Percentiles rank a stretch among this genome's conserved stretches.
Evolutionary conservation across 164 flowering plant genomes (phyloP).

Genomic region (Magnolia officinalis): DNA sequence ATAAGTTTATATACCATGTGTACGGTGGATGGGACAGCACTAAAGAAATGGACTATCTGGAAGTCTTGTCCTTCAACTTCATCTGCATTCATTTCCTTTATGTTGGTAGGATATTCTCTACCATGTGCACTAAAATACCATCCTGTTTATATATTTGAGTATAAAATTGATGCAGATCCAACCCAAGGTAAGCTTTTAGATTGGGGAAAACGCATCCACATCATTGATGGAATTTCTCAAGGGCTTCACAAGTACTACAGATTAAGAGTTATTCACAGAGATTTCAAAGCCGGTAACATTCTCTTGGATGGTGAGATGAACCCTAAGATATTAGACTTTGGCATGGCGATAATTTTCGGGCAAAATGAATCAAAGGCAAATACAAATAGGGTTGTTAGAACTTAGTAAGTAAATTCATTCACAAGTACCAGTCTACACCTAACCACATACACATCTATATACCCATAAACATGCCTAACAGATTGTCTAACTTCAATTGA

Average conservation of each 20-base stretch:
- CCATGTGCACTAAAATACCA: too few species aligned
- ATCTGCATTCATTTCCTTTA: too few species aligned
- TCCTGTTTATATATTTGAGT: too few species aligned
- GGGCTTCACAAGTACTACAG: constrained; percentile 43
- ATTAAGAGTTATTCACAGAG: constrained; percentile 42
- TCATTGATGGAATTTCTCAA: constrained; percentile 34
- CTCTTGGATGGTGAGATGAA: constrained; percentile 34
- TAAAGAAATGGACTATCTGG: too few species aligned
- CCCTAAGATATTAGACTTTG: constrained; percentile 56
- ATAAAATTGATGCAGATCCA: background rate
- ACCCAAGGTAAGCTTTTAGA: background rate
- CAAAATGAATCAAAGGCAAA: constrained; percentile 18
- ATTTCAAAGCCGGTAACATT: constrained; percentile 44
- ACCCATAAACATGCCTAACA: too few species aligned
- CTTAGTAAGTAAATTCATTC: constrained; percentile 21
- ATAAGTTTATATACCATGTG: too few species aligned
- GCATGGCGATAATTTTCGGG: constrained; percentile 30
- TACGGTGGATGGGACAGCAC: too few species aligned
- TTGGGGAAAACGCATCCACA: constrained; percentile 32
- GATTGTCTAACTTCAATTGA: too few species aligned
- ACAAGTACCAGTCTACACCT: too few species aligned
- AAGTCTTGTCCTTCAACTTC: too few species aligned
- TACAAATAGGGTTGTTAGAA: constrained; percentile 28
- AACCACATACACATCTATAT: too few species aligned
- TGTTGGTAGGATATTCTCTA: too few species aligned